Evolutionary conservation across 306 rosid species (phyloP).

Genomic region (Ammopiptanthus mongolicus): DNA sequence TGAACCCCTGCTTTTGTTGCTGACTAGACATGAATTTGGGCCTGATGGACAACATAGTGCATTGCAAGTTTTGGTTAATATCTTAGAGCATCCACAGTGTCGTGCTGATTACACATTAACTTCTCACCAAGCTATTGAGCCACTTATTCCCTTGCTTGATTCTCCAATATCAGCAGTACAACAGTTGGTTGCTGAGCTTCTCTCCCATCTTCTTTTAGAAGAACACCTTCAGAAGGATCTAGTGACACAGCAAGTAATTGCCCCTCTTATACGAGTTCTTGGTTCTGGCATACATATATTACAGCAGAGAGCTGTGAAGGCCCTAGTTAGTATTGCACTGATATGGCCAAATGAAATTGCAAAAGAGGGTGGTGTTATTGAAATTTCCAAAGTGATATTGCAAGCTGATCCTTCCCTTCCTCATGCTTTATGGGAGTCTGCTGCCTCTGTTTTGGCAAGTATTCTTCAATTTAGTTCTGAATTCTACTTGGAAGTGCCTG

Average conservation of each 20-base stretch:
- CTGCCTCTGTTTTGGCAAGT: constrained; percentile 86
- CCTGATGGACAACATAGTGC: constrained; percentile 98
- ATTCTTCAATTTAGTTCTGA: constrained; percentile 95
- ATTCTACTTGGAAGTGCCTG: constrained; percentile 88
- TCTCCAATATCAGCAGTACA: constrained; percentile 90
- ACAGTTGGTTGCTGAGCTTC: constrained; percentile 93
- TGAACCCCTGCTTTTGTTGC: constrained; percentile 79
- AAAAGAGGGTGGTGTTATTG: constrained; percentile 87
- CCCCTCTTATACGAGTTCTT: constrained; percentile 86
- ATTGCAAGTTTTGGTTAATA: constrained; percentile 94
- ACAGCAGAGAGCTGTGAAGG: constrained; percentile 98
- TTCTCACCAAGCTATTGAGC: constrained; percentile 80
- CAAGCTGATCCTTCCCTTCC: constrained; percentile 96
- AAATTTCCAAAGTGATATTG: constrained; percentile 84
- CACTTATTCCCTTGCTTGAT: constrained; percentile 89
- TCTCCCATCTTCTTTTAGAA: constrained; percentile 86
- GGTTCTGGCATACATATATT: constrained; percentile 88
- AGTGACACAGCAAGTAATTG: constrained; percentile 88
- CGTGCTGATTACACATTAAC: constrained; percentile 80
- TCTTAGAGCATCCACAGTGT: constrained; percentile 93
- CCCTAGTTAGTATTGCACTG: constrained; percentile 82
- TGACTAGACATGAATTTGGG: constrained; percentile 89
- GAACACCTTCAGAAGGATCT: constrained; percentile 91
- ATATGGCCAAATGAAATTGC: constrained; percentile 99
- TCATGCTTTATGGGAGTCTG: constrained; percentile 97